A percentile compares a stretch with the other conserved stretches of the same genome.
Conservation (phyloP, 1,284 basidiomycete genomes). For the Polyporus tsugae region DNA sequence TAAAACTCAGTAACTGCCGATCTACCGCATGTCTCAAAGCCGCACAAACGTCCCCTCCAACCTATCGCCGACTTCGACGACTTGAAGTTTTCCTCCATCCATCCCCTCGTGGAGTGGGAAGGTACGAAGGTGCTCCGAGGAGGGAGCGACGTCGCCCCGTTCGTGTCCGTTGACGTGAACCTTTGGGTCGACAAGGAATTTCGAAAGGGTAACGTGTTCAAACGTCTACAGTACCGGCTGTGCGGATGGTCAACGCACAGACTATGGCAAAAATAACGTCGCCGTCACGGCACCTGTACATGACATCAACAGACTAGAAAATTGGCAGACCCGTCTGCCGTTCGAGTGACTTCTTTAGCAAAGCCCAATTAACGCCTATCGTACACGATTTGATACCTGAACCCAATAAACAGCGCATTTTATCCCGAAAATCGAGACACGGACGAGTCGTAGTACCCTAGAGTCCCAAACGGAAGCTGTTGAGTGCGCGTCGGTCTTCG, state of each 20-base stretch:
- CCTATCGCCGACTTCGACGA: constrained; percentile 6
- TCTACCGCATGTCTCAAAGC: constrained; percentile 5
- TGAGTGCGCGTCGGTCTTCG: constrained; percentile 43
- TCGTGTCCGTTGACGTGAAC: constrained; percentile 3
- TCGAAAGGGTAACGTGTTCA: not conserved
- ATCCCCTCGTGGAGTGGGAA: constrained; percentile 31
- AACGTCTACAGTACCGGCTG: constrained; percentile 5
- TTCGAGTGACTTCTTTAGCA: constrained; percentile 9
- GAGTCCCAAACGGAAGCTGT: constrained; percentile 44
- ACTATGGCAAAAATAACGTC: constrained; percentile 7
- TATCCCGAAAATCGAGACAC: not conserved
- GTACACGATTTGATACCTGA: constrained; percentile 16
- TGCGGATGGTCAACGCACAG: constrained; percentile 5
- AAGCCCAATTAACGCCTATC: constrained; percentile 18
- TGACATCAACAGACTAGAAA: constrained; percentile 9
- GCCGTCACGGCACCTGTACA: constrained; percentile 12
- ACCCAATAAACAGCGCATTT: not conserved
- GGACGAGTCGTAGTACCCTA: constrained; percentile 21
- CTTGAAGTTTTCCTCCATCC: constrained; percentile 4
- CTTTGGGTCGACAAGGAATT: not conserved
- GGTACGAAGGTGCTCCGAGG: constrained; percentile 27
- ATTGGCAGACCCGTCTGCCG: constrained; percentile 2
- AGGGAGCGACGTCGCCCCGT: constrained; percentile 33
- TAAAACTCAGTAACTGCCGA: constrained; percentile 22
- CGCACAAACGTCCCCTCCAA: not conserved